Evolutionary conservation across 805 yeast genomes (phyloP).

Genomic region (Kregervanrija pseudodelftensis): DNA sequence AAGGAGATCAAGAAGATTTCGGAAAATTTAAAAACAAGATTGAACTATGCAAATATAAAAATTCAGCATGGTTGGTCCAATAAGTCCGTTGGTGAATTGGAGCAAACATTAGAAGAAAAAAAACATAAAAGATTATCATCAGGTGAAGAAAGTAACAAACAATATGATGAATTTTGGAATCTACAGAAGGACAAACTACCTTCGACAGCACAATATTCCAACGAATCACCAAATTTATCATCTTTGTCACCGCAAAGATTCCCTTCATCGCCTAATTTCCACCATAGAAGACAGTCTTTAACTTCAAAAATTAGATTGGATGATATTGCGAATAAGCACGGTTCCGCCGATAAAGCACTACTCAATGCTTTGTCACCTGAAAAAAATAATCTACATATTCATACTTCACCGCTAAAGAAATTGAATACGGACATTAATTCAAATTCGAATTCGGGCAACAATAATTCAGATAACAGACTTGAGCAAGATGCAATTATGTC

Average conservation of each 20-base stretch:
- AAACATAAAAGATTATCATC: conserved; percentile 9
- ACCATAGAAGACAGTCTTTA: conserved; percentile 11
- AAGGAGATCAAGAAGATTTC: conserved; percentile 30
- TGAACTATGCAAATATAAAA: conserved; percentile 30
- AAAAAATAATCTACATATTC: too few relatives aligned
- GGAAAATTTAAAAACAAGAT: conserved; percentile 29
- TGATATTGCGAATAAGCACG: conserved; percentile 21
- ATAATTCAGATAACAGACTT: conserved; percentile 20
- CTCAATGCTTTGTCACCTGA: conserved; percentile 19
- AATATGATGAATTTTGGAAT: conserved; percentile 24
- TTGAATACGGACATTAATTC: conserved; percentile 1
- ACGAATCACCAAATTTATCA: not conserved
- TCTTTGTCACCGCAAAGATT: conserved; percentile 4
- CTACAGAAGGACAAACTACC: conserved; percentile 21
- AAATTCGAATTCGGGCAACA: conserved; percentile 8
- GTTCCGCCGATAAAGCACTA: conserved; percentile 21
- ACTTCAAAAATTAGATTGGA: conserved; percentile 19
- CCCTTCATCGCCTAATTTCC: conserved; percentile 5
- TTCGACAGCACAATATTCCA: not conserved
- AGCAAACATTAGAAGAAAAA: conserved; percentile 19
- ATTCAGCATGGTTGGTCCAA: conserved; percentile 31
- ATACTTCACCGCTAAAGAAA: conserved; percentile 11
- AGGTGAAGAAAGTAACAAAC: conserved; percentile 11
- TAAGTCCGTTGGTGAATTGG: conserved; percentile 24
- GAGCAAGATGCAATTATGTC: conserved; percentile 54